phyloP scores from a whole-genome alignment of 2,329 filamentous ascomycete species.

The Ophiostoma fasciatum region DNA sequence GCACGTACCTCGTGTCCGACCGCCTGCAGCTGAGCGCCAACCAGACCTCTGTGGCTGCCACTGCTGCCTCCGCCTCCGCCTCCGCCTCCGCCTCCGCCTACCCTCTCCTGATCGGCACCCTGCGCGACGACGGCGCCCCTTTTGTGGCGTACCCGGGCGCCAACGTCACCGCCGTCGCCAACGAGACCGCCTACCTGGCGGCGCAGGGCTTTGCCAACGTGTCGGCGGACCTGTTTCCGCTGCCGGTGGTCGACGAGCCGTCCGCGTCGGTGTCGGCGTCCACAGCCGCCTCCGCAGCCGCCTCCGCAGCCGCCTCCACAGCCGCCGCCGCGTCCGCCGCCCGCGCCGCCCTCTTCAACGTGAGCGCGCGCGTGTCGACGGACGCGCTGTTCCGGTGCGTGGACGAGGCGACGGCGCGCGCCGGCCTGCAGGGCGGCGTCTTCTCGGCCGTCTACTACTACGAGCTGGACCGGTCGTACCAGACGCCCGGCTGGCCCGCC shows the following conservation, averaged over 20 bases:
- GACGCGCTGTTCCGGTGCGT: slow-evolving; percentile 45
- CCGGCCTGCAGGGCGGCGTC: slow-evolving; percentile 27
- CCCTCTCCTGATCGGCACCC: slow-evolving; percentile 40
- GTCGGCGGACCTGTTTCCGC: slow-evolving; percentile 32
- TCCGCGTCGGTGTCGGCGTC: slow-evolving; percentile 26
- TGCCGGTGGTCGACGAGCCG: slow-evolving; percentile 15
- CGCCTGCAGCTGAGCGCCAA: slow-evolving; percentile 29
- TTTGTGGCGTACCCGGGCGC: slow-evolving; percentile 31
- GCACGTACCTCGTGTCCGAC: slow-evolving; percentile 33
- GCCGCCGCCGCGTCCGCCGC: slow-evolving; percentile 30
- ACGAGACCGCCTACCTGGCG: slow-evolving; percentile 20
- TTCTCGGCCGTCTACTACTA: slow-evolving; percentile 41
- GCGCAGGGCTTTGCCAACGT: slow-evolving; percentile 19
- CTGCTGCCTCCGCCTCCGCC: slow-evolving; percentile 27
- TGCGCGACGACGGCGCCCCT: slow-evolving; percentile 39
- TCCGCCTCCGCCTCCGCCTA: slow-evolving; percentile 31
- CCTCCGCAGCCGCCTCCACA: slow-evolving; percentile 13
- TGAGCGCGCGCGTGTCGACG: slow-evolving; percentile 37
- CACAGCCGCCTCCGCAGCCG: slow-evolving; percentile 29
- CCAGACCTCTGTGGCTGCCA: too few species aligned
- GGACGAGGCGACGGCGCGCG: slow-evolving; percentile 41
- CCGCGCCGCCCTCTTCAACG: slow-evolving; percentile 36
- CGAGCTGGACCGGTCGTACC: slow-evolving; percentile 42
- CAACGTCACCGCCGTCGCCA: slow-evolving; percentile 11
- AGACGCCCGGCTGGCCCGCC: slow-evolving; percentile 34